These are phyloP conservation scores for Blastocystis sp. DNA, from an alignment of 352 stramenopile genomes.

Conservation along the genomic window DNA sequence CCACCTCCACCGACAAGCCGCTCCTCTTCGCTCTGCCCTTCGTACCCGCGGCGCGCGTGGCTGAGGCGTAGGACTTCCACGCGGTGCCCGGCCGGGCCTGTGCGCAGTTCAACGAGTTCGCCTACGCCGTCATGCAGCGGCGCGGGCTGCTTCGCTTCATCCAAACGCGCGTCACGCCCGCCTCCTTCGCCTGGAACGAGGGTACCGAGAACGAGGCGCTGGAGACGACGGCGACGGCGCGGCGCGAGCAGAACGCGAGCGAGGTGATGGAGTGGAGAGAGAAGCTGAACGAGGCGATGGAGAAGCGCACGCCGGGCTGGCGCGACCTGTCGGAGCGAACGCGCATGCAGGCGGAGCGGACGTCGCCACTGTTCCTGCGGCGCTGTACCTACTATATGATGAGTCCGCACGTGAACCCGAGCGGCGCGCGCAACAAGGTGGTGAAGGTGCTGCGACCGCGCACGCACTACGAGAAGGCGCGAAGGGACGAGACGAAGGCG, in stretches of 20 bases:
- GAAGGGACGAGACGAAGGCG: background rate
- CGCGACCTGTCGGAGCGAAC: background rate
- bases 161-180: background rate
- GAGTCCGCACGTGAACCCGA: constrained; percentile 41
- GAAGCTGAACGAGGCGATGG: background rate
- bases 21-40: too few relatives aligned
- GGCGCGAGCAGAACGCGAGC: background rate
- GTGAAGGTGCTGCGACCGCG: background rate
- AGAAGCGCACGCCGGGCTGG: background rate
- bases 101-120: background rate
- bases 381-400: constrained; percentile 37
- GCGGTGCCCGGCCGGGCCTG: too few relatives aligned
- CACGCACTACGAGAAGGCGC: constrained; percentile 10
- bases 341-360: background rate
- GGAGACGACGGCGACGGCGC: background rate
- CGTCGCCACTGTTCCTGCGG: background rate
- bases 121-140: background rate
- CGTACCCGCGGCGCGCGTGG: too few relatives aligned
- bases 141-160: background rate
- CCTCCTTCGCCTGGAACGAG: background rate
- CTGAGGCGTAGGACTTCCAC: too few relatives aligned
- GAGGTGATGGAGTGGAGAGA: background rate
- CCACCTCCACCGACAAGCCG: too few relatives aligned
- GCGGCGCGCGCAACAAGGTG: constrained; percentile 26
- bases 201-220: background rate